phyloP scores from a whole-genome alignment of 768 basidiomycete genomes.

The Leccinum rimulosum region DNA sequence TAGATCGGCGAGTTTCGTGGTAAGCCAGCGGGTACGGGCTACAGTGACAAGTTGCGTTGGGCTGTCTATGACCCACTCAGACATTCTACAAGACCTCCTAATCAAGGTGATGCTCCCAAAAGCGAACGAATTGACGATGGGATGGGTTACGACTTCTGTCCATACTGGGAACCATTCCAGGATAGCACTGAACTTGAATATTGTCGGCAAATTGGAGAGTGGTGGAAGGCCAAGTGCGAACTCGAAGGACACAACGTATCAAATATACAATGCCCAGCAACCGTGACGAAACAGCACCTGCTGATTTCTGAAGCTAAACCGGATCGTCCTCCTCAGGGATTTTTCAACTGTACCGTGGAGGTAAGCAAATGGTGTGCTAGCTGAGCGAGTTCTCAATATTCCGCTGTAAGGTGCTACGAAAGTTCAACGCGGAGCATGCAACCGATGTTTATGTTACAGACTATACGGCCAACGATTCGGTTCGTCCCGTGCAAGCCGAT shows the following conservation, averaged over 20 bases:
- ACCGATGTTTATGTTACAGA: slow-evolving; percentile 63
- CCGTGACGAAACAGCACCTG: slow-evolving; percentile 37
- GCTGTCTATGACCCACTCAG: slow-evolving; percentile 46
- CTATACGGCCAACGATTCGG: slow-evolving; percentile 47
- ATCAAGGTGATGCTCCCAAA: slow-evolving; percentile 36
- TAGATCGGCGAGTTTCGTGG: slow-evolving; percentile 38
- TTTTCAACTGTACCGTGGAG: slow-evolving; percentile 64
- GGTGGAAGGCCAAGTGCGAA: slow-evolving; percentile 44
- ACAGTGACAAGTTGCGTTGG: slow-evolving; percentile 50
- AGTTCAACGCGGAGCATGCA: slow-evolving; percentile 34
- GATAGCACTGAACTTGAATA: slow-evolving; percentile 39
- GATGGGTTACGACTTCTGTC: slow-evolving; percentile 41
- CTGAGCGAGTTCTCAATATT: neutral
- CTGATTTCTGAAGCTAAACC: slow-evolving; percentile 52
- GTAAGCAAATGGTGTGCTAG: slow-evolving; percentile 32
- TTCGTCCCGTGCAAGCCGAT: slow-evolving; percentile 33
- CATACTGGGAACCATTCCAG: slow-evolving; percentile 42
- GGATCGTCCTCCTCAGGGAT: slow-evolving; percentile 42
- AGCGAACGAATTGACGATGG: slow-evolving; percentile 31
- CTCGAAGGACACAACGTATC: slow-evolving; percentile 19
- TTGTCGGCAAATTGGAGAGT: slow-evolving; percentile 44
- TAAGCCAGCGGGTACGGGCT: slow-evolving; percentile 40
- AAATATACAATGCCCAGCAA: slow-evolving; percentile 9
- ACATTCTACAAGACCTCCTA: slow-evolving; percentile 38
- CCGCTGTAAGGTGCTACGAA: slow-evolving; percentile 46